Conservation (phyloP, 345 rosid species). For the Cardamine resedifolia region DNA sequence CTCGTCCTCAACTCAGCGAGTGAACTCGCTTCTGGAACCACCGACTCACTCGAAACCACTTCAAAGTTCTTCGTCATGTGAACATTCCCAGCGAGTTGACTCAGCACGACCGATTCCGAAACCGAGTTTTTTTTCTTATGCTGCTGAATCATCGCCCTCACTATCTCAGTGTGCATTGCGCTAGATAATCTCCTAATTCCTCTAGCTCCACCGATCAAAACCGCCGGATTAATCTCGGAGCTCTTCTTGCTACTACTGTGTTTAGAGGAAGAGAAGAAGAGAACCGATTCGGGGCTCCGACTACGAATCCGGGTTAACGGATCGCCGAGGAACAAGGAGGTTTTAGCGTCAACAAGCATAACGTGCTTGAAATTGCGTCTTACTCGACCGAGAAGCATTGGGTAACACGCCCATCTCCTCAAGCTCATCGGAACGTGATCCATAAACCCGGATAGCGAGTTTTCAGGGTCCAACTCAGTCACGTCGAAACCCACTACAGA, state of each 20-base stretch:
- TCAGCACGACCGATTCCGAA: conserved; percentile 59
- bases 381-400: conserved; percentile 84
- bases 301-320: conserved; percentile 66
- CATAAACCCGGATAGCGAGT: conserved; percentile 77
- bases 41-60: conserved; percentile 49
- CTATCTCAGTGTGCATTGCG: conserved; percentile 73
- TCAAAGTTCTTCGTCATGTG: conserved; percentile 49
- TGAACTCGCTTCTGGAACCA: conserved; percentile 51
- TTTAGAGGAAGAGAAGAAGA: conserved; percentile 39
- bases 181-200: conserved; percentile 67
- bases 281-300: conserved; percentile 64
- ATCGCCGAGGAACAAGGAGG: conserved; percentile 55
- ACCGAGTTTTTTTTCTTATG: conserved; percentile 53
- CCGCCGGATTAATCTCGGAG: conserved; percentile 52
- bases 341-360: conserved; percentile 59
- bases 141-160: conserved; percentile 60
- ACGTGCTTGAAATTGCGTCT: conserved; percentile 76
- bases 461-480: conserved; percentile 84
- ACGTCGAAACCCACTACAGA: conserved; percentile 79
- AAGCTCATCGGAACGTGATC: conserved; percentile 68
- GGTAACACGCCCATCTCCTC: conserved; percentile 87
- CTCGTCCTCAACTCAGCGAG: conserved; percentile 37
- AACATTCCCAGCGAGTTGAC: conserved; percentile 61
- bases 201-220: conserved; percentile 70
- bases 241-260: conserved; percentile 43